A percentile compares a stretch with the other conserved stretches of the same genome.
Conservation (phyloP, 345 rosid genomes). For the Citrus hindsii region DNA sequence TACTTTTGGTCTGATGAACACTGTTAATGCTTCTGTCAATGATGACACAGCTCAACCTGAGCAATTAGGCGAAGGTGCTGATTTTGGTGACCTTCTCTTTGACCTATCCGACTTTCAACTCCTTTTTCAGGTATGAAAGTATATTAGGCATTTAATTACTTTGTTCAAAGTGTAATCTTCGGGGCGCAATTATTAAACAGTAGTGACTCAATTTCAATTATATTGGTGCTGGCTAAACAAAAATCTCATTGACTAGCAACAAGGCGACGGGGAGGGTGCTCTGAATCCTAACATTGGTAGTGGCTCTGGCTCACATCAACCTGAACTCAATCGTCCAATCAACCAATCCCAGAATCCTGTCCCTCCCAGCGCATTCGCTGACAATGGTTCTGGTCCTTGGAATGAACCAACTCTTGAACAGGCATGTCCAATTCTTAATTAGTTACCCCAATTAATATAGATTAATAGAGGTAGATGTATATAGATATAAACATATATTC, state of each 20-base stretch:
- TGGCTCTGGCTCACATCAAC: not conserved
- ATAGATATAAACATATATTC: not conserved
- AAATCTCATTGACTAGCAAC: slow-evolving; percentile 7
- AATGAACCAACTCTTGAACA: slow-evolving; percentile 13
- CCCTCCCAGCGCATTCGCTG: not conserved
- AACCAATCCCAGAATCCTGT: slow-evolving; percentile 9
- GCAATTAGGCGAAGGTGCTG: not conserved
- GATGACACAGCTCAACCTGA: not conserved
- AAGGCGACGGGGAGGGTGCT: not conserved
- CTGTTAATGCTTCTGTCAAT: not conserved
- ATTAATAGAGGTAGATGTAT: not conserved
- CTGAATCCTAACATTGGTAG: not conserved
- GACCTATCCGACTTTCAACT: not conserved
- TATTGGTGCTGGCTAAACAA: not conserved
- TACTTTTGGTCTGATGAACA: not conserved
- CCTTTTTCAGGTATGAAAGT: slow-evolving; percentile 9
- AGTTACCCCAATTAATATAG: too few species aligned
- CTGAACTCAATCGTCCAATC: not conserved
- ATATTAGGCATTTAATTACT: not conserved
- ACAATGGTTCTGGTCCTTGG: not conserved
- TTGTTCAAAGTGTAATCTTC: not conserved
- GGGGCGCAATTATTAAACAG: not conserved
- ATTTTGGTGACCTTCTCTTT: not conserved
- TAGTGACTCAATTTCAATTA: not conserved
- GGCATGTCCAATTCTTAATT: slow-evolving; percentile 16